A percentile compares a stretch with the other conserved stretches of the same genome.
Conservation (phyloP, 2,329 filamentous ascomycete genomes). For the Aspergillus sp. region DNA sequence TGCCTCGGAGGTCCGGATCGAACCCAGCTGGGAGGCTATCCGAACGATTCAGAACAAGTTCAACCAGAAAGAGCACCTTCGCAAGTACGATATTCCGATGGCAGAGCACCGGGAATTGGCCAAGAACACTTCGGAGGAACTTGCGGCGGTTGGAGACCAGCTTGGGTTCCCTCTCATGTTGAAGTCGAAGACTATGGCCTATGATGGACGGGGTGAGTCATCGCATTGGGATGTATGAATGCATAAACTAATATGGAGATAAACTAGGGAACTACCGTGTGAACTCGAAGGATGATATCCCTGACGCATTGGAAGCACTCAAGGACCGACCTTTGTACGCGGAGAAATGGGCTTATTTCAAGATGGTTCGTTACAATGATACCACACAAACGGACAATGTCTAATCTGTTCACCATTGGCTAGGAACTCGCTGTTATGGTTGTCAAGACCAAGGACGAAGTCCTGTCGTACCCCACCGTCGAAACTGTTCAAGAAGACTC, state of each 20-base stretch:
- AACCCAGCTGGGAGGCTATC: constrained; percentile 81
- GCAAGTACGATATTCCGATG: constrained; percentile 61
- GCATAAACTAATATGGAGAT: constrained; percentile 1
- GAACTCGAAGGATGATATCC: constrained; percentile 52
- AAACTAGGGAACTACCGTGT: constrained; percentile 58
- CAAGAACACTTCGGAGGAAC: constrained; percentile 51
- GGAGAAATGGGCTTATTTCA: constrained; percentile 82
- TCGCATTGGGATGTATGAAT: neutral
- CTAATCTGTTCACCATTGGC: neutral
- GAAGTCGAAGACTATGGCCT: constrained; percentile 82
- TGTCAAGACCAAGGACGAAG: constrained; percentile 71
- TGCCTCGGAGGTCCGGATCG: constrained; percentile 57
- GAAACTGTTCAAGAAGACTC: constrained; percentile 94
- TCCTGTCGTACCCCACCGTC: constrained; percentile 76
- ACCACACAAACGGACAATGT: neutral
- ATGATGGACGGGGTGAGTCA: constrained; percentile 71
- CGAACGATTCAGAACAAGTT: constrained; percentile 92
- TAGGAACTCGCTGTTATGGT: constrained; percentile 89
- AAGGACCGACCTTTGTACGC: constrained; percentile 69
- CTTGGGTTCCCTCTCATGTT: constrained; percentile 86
- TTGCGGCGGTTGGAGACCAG: constrained; percentile 56
- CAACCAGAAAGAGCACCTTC: constrained; percentile 75
- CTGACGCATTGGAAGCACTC: constrained; percentile 62
- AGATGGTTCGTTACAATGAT: constrained; percentile 41
- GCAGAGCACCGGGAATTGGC: constrained; percentile 63